Conservation (phyloP, 2,329 filamentous ascomycete genomes). For the Calonectria leucothoes region DNA sequence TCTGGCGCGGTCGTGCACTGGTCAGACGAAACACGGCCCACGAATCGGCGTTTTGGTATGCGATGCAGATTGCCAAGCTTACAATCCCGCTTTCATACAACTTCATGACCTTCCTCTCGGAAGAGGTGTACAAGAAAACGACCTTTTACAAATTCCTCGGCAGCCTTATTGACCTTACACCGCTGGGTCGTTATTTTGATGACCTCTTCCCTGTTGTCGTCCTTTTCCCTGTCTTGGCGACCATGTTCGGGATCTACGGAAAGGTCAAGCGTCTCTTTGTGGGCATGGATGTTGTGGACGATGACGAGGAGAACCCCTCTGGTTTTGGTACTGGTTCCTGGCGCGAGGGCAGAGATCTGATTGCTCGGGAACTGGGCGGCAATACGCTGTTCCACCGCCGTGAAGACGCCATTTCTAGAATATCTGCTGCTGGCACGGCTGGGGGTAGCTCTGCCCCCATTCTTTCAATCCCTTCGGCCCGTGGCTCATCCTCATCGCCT, state of each 20-base stretch:
- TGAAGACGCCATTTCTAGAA: constrained; percentile 54
- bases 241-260: constrained; percentile 90
- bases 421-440: constrained; percentile 41
- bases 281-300: constrained; percentile 78
- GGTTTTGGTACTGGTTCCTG: constrained; percentile 84
- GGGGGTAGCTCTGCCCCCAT: constrained; percentile 56
- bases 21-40: constrained; percentile 92
- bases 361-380: constrained; percentile 85
- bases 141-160: constrained; percentile 92
- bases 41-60: constrained; percentile 96
- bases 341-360: constrained; percentile 91
- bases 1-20: constrained; percentile 95
- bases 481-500: constrained; percentile 48
- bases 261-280: constrained; percentile 84
- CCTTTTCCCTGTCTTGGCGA: constrained; percentile 85
- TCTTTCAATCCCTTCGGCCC: constrained; percentile 59
- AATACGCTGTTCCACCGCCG: constrained; percentile 65
- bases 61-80: constrained; percentile 89
- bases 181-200: constrained; percentile 85
- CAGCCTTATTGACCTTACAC: constrained; percentile 83
- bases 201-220: constrained; percentile 90
- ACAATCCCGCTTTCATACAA: constrained; percentile 96
- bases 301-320: constrained; percentile 72
- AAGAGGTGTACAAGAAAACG: constrained; percentile 78
- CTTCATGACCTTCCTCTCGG: constrained; percentile 89